A percentile compares a stretch with the other conserved stretches of the same genome.
Conservation (phyloP, 202 grass and related monocot genomes). For the Eragrostis tef region DNA sequence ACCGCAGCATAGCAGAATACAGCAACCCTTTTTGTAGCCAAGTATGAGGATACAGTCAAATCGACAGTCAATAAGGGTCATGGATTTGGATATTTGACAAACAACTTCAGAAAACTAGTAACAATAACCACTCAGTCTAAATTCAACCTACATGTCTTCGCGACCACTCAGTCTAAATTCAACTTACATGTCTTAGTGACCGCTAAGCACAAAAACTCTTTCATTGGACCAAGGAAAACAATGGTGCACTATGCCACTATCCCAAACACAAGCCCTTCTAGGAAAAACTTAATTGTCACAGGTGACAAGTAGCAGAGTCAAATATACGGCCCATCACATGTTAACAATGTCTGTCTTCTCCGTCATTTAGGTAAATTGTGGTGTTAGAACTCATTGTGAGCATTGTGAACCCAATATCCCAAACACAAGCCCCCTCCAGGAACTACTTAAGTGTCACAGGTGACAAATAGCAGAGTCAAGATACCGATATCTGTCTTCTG, state of each 20-base stretch:
- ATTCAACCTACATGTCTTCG: background rate
- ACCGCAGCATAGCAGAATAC: background rate
- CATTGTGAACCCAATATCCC: conserved; percentile 23
- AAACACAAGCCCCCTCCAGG: background rate
- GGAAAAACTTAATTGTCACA: conserved; percentile 8
- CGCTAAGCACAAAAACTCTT: conserved; percentile 26
- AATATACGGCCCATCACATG: too few relatives aligned
- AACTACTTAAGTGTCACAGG: too few relatives aligned
- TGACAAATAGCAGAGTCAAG: too few relatives aligned
- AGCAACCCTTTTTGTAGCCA: background rate
- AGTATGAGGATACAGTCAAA: background rate
- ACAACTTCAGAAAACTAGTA: background rate
- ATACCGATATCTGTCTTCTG: too few relatives aligned
- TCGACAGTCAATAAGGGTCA: background rate
- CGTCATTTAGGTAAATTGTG: background rate
- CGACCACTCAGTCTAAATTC: background rate
- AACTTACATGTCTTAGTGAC: background rate
- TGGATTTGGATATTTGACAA: background rate
- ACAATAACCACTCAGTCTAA: background rate
- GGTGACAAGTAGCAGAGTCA: background rate
- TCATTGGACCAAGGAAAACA: conserved; percentile 15
- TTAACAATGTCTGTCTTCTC: background rate
- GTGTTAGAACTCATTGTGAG: background rate
- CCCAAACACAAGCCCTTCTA: conserved; percentile 17
- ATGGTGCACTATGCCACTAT: background rate